Percentiles rank a stretch among this genome's conserved stretches.
Evolutionary conservation across 2,329 filamentous ascomycete species (phyloP).

Genomic region (Colletotrichum chrysophilum): DNA sequence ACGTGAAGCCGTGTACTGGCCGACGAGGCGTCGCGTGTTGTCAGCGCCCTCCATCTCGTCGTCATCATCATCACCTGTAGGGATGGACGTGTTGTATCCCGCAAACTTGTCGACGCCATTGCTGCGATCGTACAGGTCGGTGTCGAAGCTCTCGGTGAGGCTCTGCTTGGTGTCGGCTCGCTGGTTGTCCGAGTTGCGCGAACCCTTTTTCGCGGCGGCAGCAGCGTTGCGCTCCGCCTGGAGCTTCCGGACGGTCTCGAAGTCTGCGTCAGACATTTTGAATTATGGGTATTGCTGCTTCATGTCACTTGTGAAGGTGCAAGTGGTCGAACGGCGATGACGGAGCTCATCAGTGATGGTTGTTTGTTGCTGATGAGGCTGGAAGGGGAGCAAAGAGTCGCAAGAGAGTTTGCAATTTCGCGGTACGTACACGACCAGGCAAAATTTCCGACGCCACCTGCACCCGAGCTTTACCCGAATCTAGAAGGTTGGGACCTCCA

Average conservation of each 20-base stretch:
- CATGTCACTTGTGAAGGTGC: constrained; percentile 31
- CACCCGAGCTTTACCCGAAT: constrained; percentile 38
- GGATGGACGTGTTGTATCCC: constrained; percentile 90
- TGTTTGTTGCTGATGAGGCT: constrained; percentile 29
- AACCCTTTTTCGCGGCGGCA: constrained; percentile 80
- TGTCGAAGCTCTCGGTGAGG: constrained; percentile 88
- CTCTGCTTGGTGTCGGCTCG: constrained; percentile 91
- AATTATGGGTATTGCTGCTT: constrained; percentile 38
- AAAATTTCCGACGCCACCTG: constrained; percentile 36
- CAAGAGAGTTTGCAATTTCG: constrained; percentile 25
- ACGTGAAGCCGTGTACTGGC: constrained; percentile 93
- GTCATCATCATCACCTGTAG: constrained; percentile 78
- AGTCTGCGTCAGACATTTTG: constrained; percentile 79
- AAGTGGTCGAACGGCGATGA: constrained; percentile 20
- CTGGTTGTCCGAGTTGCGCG: constrained; percentile 82
- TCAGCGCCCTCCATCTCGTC: constrained; percentile 78
- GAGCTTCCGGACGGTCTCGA: constrained; percentile 84
- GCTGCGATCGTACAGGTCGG: constrained; percentile 80
- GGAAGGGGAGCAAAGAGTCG: constrained; percentile 20
- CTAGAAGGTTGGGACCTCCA: neutral
- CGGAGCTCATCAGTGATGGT: constrained; percentile 26
- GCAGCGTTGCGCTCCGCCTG: constrained; percentile 91
- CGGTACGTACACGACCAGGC: neutral
- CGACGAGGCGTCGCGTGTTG: constrained; percentile 79
- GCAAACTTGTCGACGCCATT: constrained; percentile 81